Evolutionary conservation across 2,329 filamentous ascomycete species (phyloP), one percentile per base, ranked within the genome.

Genomic region (Trichoderma arundinaceum): DNA sequence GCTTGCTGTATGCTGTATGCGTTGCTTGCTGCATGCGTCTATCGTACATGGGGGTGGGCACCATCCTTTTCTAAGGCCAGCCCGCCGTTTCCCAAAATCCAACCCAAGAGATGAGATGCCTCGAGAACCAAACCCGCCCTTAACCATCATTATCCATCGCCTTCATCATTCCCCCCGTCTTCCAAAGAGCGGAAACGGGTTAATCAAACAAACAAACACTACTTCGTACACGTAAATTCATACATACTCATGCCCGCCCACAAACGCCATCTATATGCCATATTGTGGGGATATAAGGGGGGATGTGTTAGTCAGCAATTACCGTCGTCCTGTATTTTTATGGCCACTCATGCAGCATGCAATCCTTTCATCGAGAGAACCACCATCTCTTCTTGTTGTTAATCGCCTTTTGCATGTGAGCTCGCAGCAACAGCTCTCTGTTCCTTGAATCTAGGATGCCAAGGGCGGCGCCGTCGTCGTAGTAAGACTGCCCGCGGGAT

Each of bases 361-460:
- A 28, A 28, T 28, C 22, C 22, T 28, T 43, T 48, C 15, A 67
- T 54, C 62, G 62, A n/a, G 62, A 58, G 33, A 62, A 69, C 41
- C 71, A 71, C 72, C 72, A 77, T 70, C 75, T 74, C 67, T 71
- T 76, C 70, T 75, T 78, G 69, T 76, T 78, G 70, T 69, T 69
- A 33, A 71, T 74, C 66, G 72, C 74, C 76, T 84, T 84, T 71
- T 82, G 79, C 77, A 80, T 76, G 70, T 84, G 82, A 64, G 85
- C 79, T 58, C 83, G 77, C 52, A 84, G 77, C 67, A 86, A 71
- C 76, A 83, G 81, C 76, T 87, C 84, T 15, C 84, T 79, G 73
- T 84, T 85, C 64, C 82, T 78, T 22, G 83, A 80, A 68, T 87
- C 84, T 9, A 86, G 74, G 15, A 86, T 74, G 9, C 81, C 81